Evolutionary conservation across 352 stramenopile species (phyloP), one percentile per base, ranked within the genome.

Genomic region (Globisporangium echinulatum): DNA sequence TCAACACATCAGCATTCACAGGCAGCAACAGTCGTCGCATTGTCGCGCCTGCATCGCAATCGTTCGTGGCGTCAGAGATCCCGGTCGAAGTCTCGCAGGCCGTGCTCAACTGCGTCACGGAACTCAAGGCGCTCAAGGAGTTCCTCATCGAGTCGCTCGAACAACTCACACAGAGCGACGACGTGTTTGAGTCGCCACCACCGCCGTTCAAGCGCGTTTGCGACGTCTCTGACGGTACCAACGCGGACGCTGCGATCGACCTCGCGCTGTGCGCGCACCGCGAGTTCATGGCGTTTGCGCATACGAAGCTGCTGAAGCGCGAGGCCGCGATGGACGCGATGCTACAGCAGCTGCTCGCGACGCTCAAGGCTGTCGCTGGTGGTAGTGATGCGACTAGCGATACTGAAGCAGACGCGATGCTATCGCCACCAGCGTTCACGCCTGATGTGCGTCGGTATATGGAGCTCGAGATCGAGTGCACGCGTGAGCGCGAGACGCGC

Each of bases 51-150:
- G 53, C 36, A 33, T 2, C 6, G 36, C 33, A 4, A 49, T 43
- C 13, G 54, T 14, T 44, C 7, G 11, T 62, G 6, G 47, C 58
- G 36, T 49, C 51, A 3, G 77, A 88, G 59, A 71, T 86, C 40
- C 71, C 78, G 5, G 74, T 79, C 13, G 77, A 85, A 14, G 60
- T 85, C 36, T 86, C 74, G 6, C 78, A 90, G 56, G 67, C 72
- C 0, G 81, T 90, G 6, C 59, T 88, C 17, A 65, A 65, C 44
- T 87, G 77, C 42, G 79, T 88, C 11, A 86, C 87, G 56, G 81
- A 90, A 53, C 77, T 90, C 54, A 88, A 88, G 57, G 64, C 64
- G 17, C 63, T 90, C 46, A 88, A 88, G 58, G 81, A 90, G 42
- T 88, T 70, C 57, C 58, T 90, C 52, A 67, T 83, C 17, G 62